Base-by-base conservation (phyloP, 2,329 filamentous ascomycete species). In the Geosmithia flava region DNA sequence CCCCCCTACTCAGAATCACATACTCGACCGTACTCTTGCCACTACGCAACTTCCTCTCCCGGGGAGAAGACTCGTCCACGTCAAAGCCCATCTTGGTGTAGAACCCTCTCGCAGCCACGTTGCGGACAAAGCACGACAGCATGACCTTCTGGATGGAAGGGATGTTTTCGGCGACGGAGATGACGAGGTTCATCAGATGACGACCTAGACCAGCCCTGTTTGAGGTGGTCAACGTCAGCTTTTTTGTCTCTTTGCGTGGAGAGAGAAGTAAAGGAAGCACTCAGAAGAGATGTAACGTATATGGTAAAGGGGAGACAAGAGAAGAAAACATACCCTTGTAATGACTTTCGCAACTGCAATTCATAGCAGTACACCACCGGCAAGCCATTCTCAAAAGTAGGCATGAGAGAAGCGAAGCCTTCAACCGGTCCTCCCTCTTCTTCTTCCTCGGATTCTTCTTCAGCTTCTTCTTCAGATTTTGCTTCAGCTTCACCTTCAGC, bases 331-430 rank as follows among this genome's bases (percentile, higher is more conserved):
- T 61, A 78, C 66, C 81, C 72, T 54, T 77, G 75, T 4, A 85
- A 59, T 1, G 68, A 63, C 1, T 70, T 64, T 39, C 68, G 63
- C 3, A 90, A 71, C 58, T 91, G 85, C 37, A 91, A 78, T 64
- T 91, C 85, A 60, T 89, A 91, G 61, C 85, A 82, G 62, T 89
- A 91, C 19, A 88, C 59, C 2, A 89, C 84, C 0, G 80, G 70
- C 50, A 78, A 66, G 1, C 72, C 72, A 52, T 81, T 78, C 58
- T 87, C 83, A 55, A 76, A 76, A 2, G 80, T 83, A n/a, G 83
- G 74, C 81, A 85, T 82, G 56, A 86, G 68, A n/a, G 80, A 85
- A 1, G 75, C 70, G 56, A 86, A 84, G 4, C 71, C 80, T 17
- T 63, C 59, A 8, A 82, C 53, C 16, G 43, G 27, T 7, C 23